These are phyloP conservation scores for Syzygium syzygioides DNA, from an alignment of 441 rosid species.

Conservation along the genomic window DNA sequence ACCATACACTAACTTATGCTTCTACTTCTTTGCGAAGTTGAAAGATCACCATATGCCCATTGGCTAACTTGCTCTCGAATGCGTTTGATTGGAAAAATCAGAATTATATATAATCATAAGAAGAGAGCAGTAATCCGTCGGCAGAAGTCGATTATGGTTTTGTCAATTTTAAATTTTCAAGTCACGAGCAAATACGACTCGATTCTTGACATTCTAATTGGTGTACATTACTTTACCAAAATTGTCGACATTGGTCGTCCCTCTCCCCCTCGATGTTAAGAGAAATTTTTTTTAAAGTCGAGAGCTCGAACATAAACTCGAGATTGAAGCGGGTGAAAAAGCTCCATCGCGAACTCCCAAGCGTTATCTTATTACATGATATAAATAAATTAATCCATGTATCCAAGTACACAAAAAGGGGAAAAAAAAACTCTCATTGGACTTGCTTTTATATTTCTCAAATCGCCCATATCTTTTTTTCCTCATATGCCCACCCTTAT, in stretches of 20 bases:
- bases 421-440: too few species aligned
- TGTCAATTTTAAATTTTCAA: not conserved
- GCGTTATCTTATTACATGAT: not conserved
- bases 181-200: not conserved
- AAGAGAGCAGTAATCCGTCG: not conserved
- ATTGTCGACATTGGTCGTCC: not conserved
- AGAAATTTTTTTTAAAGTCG: not conserved
- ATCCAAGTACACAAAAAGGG: too few species aligned
- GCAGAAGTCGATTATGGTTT: not conserved
- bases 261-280: not conserved
- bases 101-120: not conserved
- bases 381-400: not conserved
- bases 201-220: rapidly evolving
- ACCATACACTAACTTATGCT: not conserved
- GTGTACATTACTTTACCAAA: not conserved
- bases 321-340: not conserved
- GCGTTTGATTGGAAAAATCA: not conserved
- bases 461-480: not conserved
- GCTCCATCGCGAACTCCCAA: not conserved
- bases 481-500: not conserved
- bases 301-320: not conserved
- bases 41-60: not conserved
- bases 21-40: not conserved
- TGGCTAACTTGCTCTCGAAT: not conserved
- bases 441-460: not conserved